These are phyloP conservation scores for Galium porrigens DNA, from an alignment of 305 asterid species.

Conservation along the genomic window DNA sequence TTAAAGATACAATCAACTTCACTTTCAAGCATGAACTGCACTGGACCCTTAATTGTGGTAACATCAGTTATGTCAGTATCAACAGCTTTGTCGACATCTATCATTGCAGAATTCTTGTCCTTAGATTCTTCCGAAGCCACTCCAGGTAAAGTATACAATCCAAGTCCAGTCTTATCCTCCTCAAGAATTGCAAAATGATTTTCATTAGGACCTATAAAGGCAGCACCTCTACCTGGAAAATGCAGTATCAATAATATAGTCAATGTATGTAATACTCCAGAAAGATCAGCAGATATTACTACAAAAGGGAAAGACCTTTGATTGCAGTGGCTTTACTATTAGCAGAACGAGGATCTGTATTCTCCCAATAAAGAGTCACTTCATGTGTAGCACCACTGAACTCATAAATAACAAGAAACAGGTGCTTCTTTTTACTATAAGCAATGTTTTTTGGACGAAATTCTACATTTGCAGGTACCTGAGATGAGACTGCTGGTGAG, in stretches of 20 bases:
- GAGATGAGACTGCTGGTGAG: slow-evolving; percentile 25
- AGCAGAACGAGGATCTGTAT: slow-evolving; percentile 61
- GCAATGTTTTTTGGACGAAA: slow-evolving; percentile 53
- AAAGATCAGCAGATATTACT: slow-evolving; percentile 10
- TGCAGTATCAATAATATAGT: slow-evolving; percentile 17
- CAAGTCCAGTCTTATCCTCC: slow-evolving; percentile 82
- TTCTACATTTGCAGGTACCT: slow-evolving; percentile 90
- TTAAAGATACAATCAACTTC: slow-evolving; percentile 92
- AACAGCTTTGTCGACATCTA: slow-evolving; percentile 34
- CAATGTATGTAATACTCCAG: slow-evolving; percentile 13
- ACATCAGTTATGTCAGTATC: slow-evolving; percentile 56
- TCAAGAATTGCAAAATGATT: slow-evolving; percentile 83
- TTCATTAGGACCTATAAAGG: slow-evolving; percentile 79
- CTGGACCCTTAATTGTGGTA: slow-evolving; percentile 64
- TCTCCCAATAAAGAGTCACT: slow-evolving; percentile 92
- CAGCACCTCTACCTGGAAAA: slow-evolving; percentile 78
- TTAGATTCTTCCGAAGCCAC: slow-evolving; percentile 48
- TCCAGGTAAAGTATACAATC: slow-evolving; percentile 66
- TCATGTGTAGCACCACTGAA: slow-evolving; percentile 61
- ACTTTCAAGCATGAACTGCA: slow-evolving; percentile 78
- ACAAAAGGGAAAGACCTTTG: slow-evolving; percentile 47
- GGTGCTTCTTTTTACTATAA: slow-evolving; percentile 77
- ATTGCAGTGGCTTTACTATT: slow-evolving; percentile 70
- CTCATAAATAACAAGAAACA: slow-evolving; percentile 73
- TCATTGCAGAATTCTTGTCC: slow-evolving; percentile 33